These are phyloP conservation scores for Didymosphaeria variabile DNA, from an alignment of 2,329 filamentous ascomycete species.

Conservation along the genomic window DNA sequence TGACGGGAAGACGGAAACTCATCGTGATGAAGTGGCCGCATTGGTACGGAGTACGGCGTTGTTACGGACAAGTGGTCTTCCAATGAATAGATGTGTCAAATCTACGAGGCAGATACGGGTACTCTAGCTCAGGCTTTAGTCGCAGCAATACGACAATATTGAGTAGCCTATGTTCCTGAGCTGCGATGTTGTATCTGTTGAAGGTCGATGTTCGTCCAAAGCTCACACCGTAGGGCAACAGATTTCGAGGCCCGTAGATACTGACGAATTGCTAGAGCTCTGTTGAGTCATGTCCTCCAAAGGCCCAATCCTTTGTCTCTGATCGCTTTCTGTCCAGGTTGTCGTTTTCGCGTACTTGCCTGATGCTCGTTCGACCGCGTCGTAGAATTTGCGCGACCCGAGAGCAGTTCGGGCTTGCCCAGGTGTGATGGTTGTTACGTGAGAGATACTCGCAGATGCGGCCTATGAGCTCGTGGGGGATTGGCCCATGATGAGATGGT, in stretches of 20 bases:
- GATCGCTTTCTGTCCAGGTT: no score
- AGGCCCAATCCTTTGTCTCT: no score
- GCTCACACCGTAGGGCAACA: background rate
- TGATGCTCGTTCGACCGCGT: no score
- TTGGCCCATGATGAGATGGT: no score
- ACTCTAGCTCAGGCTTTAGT: slow-evolving; percentile 13
- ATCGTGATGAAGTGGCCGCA: slow-evolving; percentile 7
- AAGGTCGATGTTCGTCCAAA: background rate
- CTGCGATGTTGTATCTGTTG: background rate
- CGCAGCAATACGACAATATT: slow-evolving; percentile 14
- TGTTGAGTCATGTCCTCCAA: no score
- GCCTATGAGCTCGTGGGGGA: no score
- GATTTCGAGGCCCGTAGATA: background rate
- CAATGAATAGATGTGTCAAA: slow-evolving; percentile 7
- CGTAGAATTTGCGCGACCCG: no score
- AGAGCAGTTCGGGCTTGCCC: no score
- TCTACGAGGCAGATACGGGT: slow-evolving; percentile 7
- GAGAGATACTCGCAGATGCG: no score
- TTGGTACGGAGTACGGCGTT: slow-evolving; percentile 16
- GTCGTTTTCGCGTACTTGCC: no score
- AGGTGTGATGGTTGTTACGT: no score
- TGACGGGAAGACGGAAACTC: background rate
- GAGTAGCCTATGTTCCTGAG: background rate
- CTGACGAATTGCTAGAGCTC: no score
- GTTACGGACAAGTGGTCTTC: slow-evolving; percentile 9